Conservation (phyloP, 73 alveolate species). For the Loxodes magnus region DNA sequence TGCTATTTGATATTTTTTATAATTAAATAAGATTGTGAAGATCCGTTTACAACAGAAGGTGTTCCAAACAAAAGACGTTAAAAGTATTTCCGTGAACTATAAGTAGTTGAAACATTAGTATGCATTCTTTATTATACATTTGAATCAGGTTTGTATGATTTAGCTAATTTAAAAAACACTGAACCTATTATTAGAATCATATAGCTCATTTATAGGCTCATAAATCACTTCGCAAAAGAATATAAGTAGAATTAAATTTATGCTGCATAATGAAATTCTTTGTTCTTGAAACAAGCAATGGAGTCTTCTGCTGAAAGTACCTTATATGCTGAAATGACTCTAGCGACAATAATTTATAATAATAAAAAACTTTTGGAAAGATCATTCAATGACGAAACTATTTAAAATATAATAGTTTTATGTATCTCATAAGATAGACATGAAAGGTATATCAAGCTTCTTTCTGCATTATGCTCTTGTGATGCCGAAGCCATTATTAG, state of each 20-base stretch:
- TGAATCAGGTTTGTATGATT: too few relatives aligned
- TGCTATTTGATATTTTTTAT: too few relatives aligned
- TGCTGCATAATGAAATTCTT: conserved; percentile 37
- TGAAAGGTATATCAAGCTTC: conserved; percentile 20
- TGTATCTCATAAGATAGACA: conserved; percentile 26
- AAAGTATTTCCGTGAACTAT: too few relatives aligned
- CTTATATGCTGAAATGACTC: conserved; percentile 28
- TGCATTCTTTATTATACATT: too few relatives aligned
- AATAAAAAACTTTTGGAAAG: conserved; percentile 32
- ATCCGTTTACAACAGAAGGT: too few relatives aligned
- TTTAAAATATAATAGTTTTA: conserved; percentile 22
- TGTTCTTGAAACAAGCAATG: conserved; percentile 40
- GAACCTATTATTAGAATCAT: too few relatives aligned
- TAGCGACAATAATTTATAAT: conserved; percentile 27
- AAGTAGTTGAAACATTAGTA: too few relatives aligned
- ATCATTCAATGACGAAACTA: conserved; percentile 18
- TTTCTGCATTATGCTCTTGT: conserved; percentile 44
- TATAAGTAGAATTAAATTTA: conserved; percentile 35
- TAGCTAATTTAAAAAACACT: too few relatives aligned
- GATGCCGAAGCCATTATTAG: conserved; percentile 21
- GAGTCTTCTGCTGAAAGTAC: conserved; percentile 15
- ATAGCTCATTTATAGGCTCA: conserved; percentile 20
- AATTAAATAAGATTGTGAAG: too few relatives aligned
- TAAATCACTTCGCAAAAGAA: conserved; percentile 30
- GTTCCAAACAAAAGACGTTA: too few relatives aligned